These are phyloP conservation scores for Phytophthora pisi DNA, from an alignment of 352 stramenopile genomes.

Conservation along the genomic window DNA sequence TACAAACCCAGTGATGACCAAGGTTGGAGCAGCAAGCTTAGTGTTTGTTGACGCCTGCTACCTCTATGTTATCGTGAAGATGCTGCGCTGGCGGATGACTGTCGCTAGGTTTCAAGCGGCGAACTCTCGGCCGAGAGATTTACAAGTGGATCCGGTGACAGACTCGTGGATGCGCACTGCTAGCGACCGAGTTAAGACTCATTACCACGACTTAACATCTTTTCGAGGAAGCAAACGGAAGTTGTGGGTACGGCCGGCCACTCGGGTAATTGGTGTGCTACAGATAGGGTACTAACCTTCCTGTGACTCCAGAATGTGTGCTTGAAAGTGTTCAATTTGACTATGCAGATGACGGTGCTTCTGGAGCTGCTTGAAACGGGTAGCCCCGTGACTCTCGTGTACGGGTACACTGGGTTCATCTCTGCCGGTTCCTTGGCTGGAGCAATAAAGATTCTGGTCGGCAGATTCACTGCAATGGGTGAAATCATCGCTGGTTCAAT, in stretches of 20 bases:
- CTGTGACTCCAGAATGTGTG: slow-evolving; percentile 10
- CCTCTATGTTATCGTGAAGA: slow-evolving; percentile 21
- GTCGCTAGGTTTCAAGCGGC: neutral
- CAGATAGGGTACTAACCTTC: too few relatives aligned
- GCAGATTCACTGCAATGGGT: slow-evolving; percentile 21
- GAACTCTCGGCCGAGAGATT: neutral
- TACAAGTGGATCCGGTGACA: neutral
- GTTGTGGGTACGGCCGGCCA: slow-evolving; percentile 12
- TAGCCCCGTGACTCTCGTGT: slow-evolving; percentile 14
- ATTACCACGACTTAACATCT: slow-evolving; percentile 18
- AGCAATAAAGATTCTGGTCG: slow-evolving; percentile 24
- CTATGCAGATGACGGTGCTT: slow-evolving; percentile 29
- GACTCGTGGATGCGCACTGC: slow-evolving; percentile 12
- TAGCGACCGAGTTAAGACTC: neutral
- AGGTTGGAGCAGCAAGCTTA: slow-evolving; percentile 11
- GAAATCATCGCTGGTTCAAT: slow-evolving; percentile 35
- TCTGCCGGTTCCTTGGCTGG: slow-evolving; percentile 26
- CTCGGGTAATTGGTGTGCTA: too few relatives aligned
- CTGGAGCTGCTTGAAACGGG: slow-evolving; percentile 24
- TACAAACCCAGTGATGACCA: slow-evolving; percentile 16
- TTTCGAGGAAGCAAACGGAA: slow-evolving; percentile 24
- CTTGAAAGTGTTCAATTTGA: slow-evolving; percentile 32
- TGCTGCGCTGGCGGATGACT: slow-evolving; percentile 17
- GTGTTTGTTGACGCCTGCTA: slow-evolving; percentile 17
- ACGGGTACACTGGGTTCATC: slow-evolving; percentile 28